A percentile compares a stretch with the other conserved stretches of the same genome.
These are phyloP conservation scores for Diaporthe eres DNA, from an alignment of 2,329 filamentous ascomycete species.

Conservation along the genomic window DNA sequence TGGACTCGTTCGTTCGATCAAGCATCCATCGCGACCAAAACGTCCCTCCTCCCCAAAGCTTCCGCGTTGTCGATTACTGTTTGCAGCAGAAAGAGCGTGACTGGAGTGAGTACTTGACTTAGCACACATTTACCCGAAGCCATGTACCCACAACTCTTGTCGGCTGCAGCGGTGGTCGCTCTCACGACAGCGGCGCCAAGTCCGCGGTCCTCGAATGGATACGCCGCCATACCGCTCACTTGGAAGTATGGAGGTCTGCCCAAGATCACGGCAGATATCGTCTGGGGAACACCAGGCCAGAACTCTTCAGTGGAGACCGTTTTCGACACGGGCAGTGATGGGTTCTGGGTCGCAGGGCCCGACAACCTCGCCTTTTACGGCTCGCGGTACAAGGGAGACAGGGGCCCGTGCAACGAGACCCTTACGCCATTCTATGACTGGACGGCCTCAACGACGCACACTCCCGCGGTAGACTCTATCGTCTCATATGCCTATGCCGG, in stretches of 20 bases:
- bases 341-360: slow-evolving; percentile 14
- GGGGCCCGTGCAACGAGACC: slow-evolving; percentile 23
- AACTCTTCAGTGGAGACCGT: slow-evolving; percentile 9
- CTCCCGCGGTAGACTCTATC: not conserved
- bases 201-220: not conserved
- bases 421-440: slow-evolving; percentile 17
- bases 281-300: slow-evolving; percentile 21
- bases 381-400: not conserved
- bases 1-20: not conserved
- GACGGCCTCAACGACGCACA: not conserved
- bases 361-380: slow-evolving; percentile 23
- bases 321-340: slow-evolving; percentile 21
- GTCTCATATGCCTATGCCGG: not conserved
- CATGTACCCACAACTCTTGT: slow-evolving; percentile 2
- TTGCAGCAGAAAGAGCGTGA: not conserved
- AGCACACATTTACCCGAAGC: not conserved
- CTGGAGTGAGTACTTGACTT: not conserved
- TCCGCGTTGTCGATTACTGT: not conserved
- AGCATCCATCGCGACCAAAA: not conserved
- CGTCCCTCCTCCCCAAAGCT: not conserved
- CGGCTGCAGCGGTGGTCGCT: not conserved
- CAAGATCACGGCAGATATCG: slow-evolving; percentile 21
- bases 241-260: slow-evolving; percentile 22
- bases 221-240: slow-evolving; percentile 14
- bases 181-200: not conserved